These are phyloP conservation scores for Pascua guehoae DNA, from an alignment of 1,284 basidiomycete genomes.

Conservation along the genomic window DNA sequence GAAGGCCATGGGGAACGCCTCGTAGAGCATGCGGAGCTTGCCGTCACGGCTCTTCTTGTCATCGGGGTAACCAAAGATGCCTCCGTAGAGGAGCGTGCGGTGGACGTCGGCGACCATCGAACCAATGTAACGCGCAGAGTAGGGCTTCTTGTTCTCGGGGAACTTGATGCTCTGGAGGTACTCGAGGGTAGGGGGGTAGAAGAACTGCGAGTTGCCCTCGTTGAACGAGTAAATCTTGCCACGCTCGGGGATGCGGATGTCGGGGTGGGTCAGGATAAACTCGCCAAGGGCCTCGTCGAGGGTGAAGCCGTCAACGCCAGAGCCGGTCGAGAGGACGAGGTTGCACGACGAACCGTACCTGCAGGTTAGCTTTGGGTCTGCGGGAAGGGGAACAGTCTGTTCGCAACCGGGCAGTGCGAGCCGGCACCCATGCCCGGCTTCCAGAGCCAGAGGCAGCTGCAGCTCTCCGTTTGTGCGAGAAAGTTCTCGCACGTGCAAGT, in stretches of 20 bases:
- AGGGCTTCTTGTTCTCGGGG: conserved; percentile 67
- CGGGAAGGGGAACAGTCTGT: background rate
- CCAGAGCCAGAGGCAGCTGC: too few species aligned
- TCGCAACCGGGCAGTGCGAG: background rate
- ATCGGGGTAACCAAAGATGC: conserved; percentile 97
- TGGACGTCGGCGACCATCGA: conserved; percentile 85
- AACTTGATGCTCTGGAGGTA: conserved; percentile 97
- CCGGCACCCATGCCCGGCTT: too few species aligned
- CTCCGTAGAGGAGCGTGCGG: conserved; percentile 92
- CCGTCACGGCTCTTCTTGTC: conserved; percentile 95
- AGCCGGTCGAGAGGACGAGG: conserved; percentile 89
- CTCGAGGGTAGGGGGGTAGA: conserved; percentile 75
- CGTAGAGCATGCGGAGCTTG: conserved; percentile 92
- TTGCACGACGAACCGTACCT: conserved; percentile 99
- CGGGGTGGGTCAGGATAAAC: conserved; percentile 97
- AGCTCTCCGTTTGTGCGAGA: too few species aligned
- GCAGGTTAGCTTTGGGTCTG: background rate
- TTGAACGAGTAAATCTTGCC: conserved; percentile 99
- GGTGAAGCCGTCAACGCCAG: conserved; percentile 97
- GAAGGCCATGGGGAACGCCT: conserved; percentile 99
- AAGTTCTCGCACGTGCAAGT: too few species aligned
- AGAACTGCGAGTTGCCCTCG: conserved; percentile 95
- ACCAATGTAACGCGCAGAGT: conserved; percentile 93
- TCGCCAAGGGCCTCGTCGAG: conserved; percentile 93
- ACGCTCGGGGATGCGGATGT: conserved; percentile 87